These are phyloP conservation scores for Linnemannia schmuckeri DNA, from an alignment of 192 early-diverging fungal species.

Conservation along the genomic window DNA sequence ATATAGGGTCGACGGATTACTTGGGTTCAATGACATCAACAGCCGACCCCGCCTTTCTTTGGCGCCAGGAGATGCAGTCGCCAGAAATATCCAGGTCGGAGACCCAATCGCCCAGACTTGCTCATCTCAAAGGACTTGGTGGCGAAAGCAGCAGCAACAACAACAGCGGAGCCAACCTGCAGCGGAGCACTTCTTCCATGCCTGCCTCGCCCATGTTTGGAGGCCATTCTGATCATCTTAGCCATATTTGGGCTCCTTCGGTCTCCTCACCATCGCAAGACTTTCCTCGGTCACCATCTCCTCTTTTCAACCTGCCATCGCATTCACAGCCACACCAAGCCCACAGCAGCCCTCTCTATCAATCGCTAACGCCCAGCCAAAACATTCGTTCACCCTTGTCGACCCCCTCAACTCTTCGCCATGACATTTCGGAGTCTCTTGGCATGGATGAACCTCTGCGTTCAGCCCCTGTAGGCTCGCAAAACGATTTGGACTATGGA, in stretches of 20 bases:
- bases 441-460: background rate
- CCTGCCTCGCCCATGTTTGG: conserved; percentile 28
- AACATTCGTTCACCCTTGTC: conserved; percentile 28
- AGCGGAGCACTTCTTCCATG: conserved; percentile 25
- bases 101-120: background rate
- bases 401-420: conserved; percentile 18
- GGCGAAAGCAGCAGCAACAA: background rate
- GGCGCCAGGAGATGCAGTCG: conserved; percentile 23
- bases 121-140: background rate
- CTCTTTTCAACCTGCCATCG: background rate
- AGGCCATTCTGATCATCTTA: conserved; percentile 23
- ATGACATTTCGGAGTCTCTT: conserved; percentile 27
- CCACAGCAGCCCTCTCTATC: conserved; percentile 23
- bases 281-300: conserved; percentile 23
- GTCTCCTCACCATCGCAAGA: conserved; percentile 12
- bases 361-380: conserved; percentile 15
- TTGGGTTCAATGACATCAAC: background rate
- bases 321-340: background rate
- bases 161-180: background rate
- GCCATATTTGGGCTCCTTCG: conserved; percentile 20
- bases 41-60: conserved; percentile 20
- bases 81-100: conserved; percentile 17
- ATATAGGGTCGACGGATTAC: conserved; percentile 1
- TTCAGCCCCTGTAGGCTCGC: background rate
- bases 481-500: background rate